Evolutionary conservation across 805 yeast species (phyloP), one percentile per base, ranked within the genome.

Genomic region (Candida multigemmis): DNA sequence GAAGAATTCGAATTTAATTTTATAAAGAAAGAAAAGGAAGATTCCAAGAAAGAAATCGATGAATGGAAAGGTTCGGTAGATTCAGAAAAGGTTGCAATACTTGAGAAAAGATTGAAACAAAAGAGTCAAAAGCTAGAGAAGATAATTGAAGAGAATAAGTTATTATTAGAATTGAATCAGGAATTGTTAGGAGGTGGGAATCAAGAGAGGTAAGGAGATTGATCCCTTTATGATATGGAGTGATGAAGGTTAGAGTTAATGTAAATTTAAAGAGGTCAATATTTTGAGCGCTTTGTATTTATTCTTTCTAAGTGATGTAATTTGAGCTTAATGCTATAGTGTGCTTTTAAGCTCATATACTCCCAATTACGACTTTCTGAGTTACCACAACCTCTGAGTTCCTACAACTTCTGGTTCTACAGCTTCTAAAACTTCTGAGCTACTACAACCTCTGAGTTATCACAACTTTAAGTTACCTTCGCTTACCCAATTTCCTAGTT

Each of bases 131-230:
- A 42, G 20, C 32, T 50, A 21, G 45, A 46, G 7, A 38, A 37
- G 10, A 31, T 53, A 24, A 35, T 28, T 28, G 34, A 32, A 3
- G 60, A 55, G 26, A 53, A 53, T 27, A 50, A 44, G 31, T 32
- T 44, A 22, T 32, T 55, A 14, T 39, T 55, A 25, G 56, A 53
- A 14, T 37, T 55, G 36, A 53, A 55, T 31, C 57, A 50, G 23
- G 45, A 41, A 14, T 33, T 54, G 22, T 23, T 49, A 12, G 30
- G 28, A 20, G 8, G 19, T 7, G 10, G 9, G 7, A 7, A 17
- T 17, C 10, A 17, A 17, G 19, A 10, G 19, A 7, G 19, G 10
- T 17, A n/a, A n/a, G n/a, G n/a, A n/a, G n/a, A n/a, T n/a, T n/a
- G n/a, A n/a, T n/a, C n/a, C n/a, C 4, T 14, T 6, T 23, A 6